Conservation (phyloP, 1,284 basidiomycete genomes). For the Sanghuangporus baumii region DNA sequence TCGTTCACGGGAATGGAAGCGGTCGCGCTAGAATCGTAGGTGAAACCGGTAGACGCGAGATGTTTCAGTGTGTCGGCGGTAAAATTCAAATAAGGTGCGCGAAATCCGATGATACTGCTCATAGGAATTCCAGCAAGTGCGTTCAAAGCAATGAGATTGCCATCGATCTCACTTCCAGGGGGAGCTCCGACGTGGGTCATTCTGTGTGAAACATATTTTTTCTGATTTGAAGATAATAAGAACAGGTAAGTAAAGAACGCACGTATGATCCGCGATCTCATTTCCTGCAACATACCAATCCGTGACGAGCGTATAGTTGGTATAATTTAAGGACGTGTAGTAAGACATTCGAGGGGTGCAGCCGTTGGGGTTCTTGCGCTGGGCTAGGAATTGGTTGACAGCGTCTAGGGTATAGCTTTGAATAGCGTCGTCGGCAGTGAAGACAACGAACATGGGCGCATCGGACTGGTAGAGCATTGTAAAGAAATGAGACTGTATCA, state of each 20-base stretch:
- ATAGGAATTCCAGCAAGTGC: conserved; percentile 76
- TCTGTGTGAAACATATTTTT: conserved; percentile 28
- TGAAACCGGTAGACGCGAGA: conserved; percentile 55
- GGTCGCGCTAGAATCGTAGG: conserved; percentile 67
- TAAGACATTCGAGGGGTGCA: conserved; percentile 73
- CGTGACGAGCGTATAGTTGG: conserved; percentile 77
- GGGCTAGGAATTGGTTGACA: conserved; percentile 70
- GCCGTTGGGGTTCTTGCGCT: conserved; percentile 81
- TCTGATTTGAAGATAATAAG: conserved; percentile 12
- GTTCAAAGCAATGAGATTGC: conserved; percentile 78
- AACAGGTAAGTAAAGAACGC: conserved; percentile 26
- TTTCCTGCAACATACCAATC: conserved; percentile 83
- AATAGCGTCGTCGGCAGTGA: conserved; percentile 68
- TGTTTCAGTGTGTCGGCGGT: conserved; percentile 54
- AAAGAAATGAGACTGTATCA: background rate
- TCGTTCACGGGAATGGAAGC: conserved; percentile 68
- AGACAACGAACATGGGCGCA: conserved; percentile 67
- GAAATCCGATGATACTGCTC: conserved; percentile 66
- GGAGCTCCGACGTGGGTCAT: conserved; percentile 79
- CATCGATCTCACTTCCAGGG: conserved; percentile 62
- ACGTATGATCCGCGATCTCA: conserved; percentile 86
- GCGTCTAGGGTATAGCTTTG: conserved; percentile 70
- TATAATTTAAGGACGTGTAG: conserved; percentile 68
- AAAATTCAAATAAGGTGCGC: conserved; percentile 75
- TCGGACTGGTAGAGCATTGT: conserved; percentile 37